Evolutionary conservation across 768 basidiomycete genomes (phyloP).

Genomic region (Boletus reticuloceps): DNA sequence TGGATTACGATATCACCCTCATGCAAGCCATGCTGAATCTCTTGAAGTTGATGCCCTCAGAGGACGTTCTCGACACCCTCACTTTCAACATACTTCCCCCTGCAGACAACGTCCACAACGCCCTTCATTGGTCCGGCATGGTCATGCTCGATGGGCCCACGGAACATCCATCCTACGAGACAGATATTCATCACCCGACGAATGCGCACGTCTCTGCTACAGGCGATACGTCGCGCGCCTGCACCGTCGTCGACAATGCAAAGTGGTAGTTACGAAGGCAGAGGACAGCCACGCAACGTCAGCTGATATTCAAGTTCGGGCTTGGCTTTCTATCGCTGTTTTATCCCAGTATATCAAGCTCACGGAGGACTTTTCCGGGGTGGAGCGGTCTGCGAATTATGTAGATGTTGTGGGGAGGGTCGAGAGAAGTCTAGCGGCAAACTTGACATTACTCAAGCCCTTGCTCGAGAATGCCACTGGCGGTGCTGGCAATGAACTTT

Average conservation of each 20-base stretch:
- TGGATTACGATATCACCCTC: conserved; percentile 1
- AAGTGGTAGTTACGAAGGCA: conserved; percentile 1
- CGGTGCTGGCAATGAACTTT: not conserved
- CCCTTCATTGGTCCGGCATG: conserved; percentile 11
- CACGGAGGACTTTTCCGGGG: conserved; percentile 2
- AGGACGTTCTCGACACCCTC: conserved; percentile 11
- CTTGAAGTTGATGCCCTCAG: conserved; percentile 6
- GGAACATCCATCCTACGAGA: conserved; percentile 13
- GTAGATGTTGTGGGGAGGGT: not conserved
- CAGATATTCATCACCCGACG: conserved; percentile 1
- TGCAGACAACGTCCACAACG: not conserved
- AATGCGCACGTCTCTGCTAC: not conserved
- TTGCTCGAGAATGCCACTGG: not conserved
- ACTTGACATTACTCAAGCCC: not conserved
- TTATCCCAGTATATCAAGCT: not conserved
- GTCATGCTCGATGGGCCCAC: not conserved
- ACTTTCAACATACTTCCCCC: conserved; percentile 6
- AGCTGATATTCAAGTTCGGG: not conserved
- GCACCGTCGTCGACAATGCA: not conserved
- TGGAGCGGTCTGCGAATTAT: not conserved
- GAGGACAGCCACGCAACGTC: not conserved
- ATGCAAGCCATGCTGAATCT: not conserved
- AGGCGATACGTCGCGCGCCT: not conserved
- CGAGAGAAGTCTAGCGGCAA: conserved; percentile 1
- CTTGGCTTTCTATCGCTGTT: not conserved